phyloP scores from a whole-genome alignment of 2,329 filamentous ascomycete species.

The Monosporascus sp. region DNA sequence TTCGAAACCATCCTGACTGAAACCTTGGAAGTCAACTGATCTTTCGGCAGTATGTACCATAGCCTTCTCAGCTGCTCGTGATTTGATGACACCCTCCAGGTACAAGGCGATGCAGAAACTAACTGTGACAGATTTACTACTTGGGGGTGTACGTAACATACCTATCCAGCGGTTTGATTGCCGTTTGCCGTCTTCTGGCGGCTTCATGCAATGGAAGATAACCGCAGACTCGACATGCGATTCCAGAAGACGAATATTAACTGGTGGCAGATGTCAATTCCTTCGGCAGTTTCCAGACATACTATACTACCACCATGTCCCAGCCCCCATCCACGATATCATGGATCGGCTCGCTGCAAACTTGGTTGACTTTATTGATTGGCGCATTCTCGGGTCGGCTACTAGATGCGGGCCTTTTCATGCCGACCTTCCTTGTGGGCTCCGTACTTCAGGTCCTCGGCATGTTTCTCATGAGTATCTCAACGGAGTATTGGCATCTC shows the following conservation, averaged over 20 bases:
- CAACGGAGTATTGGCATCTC: conserved; percentile 42
- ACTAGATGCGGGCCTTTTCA: conserved; percentile 40
- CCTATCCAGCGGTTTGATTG: too few relatives aligned
- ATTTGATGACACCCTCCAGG: neutral
- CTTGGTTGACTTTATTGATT: conserved; percentile 37
- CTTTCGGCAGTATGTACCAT: neutral
- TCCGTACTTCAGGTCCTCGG: conserved; percentile 36
- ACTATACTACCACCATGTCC: conserved; percentile 33
- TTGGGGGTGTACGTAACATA: conserved; percentile 33
- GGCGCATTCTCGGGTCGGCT: conserved; percentile 37
- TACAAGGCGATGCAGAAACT: neutral
- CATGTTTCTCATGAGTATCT: conserved; percentile 40
- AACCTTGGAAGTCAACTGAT: neutral
- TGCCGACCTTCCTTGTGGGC: conserved; percentile 32
- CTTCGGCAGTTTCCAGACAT: conserved; percentile 41
- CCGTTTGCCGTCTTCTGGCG: neutral
- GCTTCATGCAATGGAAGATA: neutral
- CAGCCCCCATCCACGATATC: conserved; percentile 34
- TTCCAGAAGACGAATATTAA: neutral
- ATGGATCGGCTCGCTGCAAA: conserved; percentile 41
- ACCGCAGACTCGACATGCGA: neutral
- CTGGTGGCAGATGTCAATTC: conserved; percentile 28
- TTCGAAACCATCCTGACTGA: neutral
- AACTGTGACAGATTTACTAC: conserved; percentile 29
- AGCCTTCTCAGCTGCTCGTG: too few relatives aligned